These are phyloP conservation scores for Penicillium nucicola DNA, from an alignment of 495 filamentous ascomycete genomes.

Conservation along the genomic window DNA sequence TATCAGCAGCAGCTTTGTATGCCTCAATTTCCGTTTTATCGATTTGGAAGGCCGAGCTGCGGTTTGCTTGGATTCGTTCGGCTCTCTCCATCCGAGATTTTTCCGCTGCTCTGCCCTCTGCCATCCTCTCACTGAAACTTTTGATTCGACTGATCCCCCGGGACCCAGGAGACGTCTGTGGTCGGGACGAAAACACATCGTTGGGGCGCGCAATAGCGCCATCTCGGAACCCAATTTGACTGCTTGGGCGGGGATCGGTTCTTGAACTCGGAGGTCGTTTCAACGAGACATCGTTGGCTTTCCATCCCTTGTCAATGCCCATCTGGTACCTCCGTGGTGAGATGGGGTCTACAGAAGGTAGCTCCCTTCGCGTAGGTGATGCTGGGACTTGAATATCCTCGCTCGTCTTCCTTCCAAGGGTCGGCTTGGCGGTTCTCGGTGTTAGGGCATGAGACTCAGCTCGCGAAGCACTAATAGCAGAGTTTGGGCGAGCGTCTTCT, in stretches of 20 bases:
- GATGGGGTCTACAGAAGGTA: slow-evolving; percentile 48
- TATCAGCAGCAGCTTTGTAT: slow-evolving; percentile 57
- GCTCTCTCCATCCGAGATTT: slow-evolving; percentile 45
- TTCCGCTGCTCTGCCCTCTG: slow-evolving; percentile 56
- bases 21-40: slow-evolving; percentile 62
- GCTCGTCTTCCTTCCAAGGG: slow-evolving; percentile 11
- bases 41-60: slow-evolving; percentile 72
- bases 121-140: slow-evolving; percentile 85
- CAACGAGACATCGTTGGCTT: slow-evolving; percentile 78
- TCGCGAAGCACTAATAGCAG: slow-evolving; percentile 24
- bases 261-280: slow-evolving; percentile 60
- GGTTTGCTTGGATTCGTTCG: slow-evolving; percentile 54
- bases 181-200: slow-evolving; percentile 18
- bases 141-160: slow-evolving; percentile 46
- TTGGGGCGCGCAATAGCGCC: slow-evolving; percentile 21
- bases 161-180: slow-evolving; percentile 27
- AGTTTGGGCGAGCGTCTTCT: slow-evolving; percentile 21
- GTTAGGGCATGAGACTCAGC: slow-evolving; percentile 13
- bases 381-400: slow-evolving; percentile 70
- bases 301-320: slow-evolving; percentile 87
- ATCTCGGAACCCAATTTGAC: slow-evolving; percentile 30
- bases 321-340: slow-evolving; percentile 79
- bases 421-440: slow-evolving; percentile 22
- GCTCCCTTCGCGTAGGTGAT: slow-evolving; percentile 64
- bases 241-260: slow-evolving; percentile 24